Evolutionary conservation across 257 asterid species (phyloP), one percentile per base, ranked within the genome.

Genomic region (Solanum sejunctum): DNA sequence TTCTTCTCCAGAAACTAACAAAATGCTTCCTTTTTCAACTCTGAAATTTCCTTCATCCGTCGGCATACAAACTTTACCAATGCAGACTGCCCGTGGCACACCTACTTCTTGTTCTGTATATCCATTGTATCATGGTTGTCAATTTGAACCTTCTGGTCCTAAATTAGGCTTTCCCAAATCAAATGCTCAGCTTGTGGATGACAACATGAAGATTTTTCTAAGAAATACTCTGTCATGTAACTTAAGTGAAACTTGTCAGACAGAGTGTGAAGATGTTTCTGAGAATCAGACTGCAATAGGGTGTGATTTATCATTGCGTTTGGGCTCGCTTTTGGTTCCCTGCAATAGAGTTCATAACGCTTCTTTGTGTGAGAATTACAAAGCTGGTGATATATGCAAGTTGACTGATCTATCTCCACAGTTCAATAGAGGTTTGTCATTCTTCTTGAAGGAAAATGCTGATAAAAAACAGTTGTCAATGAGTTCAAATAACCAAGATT

Each of bases 231-330:
- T 84, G 47, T 49, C 86, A 60, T 61, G 69, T 39, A 81, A 84
- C 52, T 67, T 57, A 83, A 84, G 61, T 20, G 81, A 57, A 72
- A n/a, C 28, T 52, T 83, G 54, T 61, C 91, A 79, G 13, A 70
- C 90, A 28, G 75, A 87, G 79, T 84, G 32, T 32, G 67, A 83
- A 36, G 73, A 73, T 55, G 43, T 77, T 64, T 77, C 85, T 67
- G 88, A 84, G 57, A 89, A 84, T 77, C 87, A 87, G 71, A 84
- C 86, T 82, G 90, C 83, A 58, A 78, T 64, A 21, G 93, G 88
- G 63, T 96, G 99, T 84, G 98, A 96, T 90, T 87, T 95, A 84
- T 92, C 99, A 15, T 86, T 95, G 90, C 90, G 98, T 8, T 84
- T 96, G 85, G 99, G 98, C n/a, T 88, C 93, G 72, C 41, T 85